A percentile compares a stretch with the other conserved stretches of the same genome.
These are phyloP conservation scores for Rhododendron molle DNA, from an alignment of 148 eudicot species.

Conservation along the genomic window DNA sequence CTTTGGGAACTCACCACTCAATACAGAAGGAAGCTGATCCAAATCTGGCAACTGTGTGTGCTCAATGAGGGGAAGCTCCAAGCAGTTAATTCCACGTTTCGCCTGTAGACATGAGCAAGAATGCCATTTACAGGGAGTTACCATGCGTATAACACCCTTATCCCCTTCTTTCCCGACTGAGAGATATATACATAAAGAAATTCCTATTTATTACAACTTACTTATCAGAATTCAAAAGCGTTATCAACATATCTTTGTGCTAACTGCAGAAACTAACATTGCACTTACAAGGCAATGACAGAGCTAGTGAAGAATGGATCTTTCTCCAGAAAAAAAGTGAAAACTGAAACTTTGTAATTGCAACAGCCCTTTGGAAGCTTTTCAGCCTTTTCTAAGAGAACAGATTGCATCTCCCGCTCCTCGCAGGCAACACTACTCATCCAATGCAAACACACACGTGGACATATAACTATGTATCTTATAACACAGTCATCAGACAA, in stretches of 20 bases:
- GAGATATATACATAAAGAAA: neutral
- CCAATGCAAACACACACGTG: neutral
- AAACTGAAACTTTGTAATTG: neutral
- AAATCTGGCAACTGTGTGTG: slow-evolving; percentile 70
- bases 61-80: slow-evolving; percentile 93
- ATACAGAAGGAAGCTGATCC: slow-evolving; percentile 48
- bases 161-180: neutral
- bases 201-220: neutral
- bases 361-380: neutral
- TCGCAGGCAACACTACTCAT: neutral
- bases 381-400: neutral
- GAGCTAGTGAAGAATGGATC: neutral
- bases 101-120: slow-evolving; percentile 36
- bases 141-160: neutral
- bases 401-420: neutral
- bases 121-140: neutral
- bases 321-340: neutral
- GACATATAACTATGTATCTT: neutral
- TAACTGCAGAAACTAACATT: neutral
- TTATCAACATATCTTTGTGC: neutral
- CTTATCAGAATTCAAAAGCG: neutral
- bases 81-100: slow-evolving; percentile 53
- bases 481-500: neutral
- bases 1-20: slow-evolving; percentile 42
- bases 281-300: neutral